These are phyloP conservation scores for Aspergillus pseudoterreus DNA, from an alignment of 2,329 filamentous ascomycete species.

Conservation along the genomic window DNA sequence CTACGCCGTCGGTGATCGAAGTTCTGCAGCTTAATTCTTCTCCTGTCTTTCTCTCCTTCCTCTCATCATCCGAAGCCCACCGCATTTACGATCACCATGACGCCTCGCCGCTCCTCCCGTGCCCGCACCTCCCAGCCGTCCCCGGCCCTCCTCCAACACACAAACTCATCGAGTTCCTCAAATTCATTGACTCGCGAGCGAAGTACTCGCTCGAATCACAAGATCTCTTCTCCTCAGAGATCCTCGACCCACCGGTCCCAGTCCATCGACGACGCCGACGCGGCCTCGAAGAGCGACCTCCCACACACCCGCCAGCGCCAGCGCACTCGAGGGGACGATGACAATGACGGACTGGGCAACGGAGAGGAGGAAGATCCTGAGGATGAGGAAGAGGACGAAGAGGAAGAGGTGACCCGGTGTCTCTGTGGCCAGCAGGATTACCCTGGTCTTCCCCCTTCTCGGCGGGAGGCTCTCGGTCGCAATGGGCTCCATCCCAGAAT, in stretches of 20 bases:
- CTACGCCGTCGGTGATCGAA: constrained; percentile 2
- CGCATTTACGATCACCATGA: constrained; percentile 42
- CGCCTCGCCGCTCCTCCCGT: constrained; percentile 86
- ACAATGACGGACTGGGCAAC: constrained; percentile 51
- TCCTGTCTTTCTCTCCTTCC: constrained; percentile 4
- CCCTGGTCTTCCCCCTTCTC: constrained; percentile 67
- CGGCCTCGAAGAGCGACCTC: constrained; percentile 54
- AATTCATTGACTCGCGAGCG: constrained; percentile 73
- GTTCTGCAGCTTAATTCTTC: constrained; percentile 4
- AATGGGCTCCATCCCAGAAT: constrained; percentile 49
- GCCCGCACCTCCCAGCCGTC: constrained; percentile 72
- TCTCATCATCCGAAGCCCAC: constrained; percentile 10
- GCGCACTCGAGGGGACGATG: constrained; percentile 65
- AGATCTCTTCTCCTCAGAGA: constrained; percentile 69
- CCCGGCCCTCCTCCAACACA: constrained; percentile 68
- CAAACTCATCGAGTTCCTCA: constrained; percentile 70
- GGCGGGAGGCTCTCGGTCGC: constrained; percentile 54
- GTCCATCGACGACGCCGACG: constrained; percentile 54
- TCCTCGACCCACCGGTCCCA: constrained; percentile 70
- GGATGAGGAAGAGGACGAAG: constrained; percentile 65
- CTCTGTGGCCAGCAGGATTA: constrained; percentile 94
- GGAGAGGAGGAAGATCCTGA: constrained; percentile 52
- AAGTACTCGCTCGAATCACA: constrained; percentile 67
- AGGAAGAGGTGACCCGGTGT: constrained; percentile 93
- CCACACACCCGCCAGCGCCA: constrained; percentile 73